Percentiles rank a stretch among this genome's conserved stretches.
Evolutionary conservation across 805 yeast genomes (phyloP).

Genomic region (Lipomyces kockii): DNA sequence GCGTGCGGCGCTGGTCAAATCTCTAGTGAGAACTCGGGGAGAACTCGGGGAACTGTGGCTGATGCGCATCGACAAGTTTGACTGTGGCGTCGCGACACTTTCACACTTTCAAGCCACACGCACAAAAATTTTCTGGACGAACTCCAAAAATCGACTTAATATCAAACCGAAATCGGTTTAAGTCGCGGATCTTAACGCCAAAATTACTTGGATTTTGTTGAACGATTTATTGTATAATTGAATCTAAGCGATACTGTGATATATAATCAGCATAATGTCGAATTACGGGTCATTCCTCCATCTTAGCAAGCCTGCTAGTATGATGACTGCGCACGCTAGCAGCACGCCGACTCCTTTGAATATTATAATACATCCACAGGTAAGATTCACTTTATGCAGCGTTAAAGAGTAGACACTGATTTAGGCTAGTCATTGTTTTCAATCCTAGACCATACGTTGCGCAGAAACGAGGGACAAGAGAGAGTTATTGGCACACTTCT

Average conservation of each 20-base stretch:
- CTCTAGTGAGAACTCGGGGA: neutral
- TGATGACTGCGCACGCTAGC: constrained; percentile 8
- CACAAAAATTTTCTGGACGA: neutral
- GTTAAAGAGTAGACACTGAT: neutral
- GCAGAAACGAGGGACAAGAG: constrained; percentile 55
- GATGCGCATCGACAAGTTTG: neutral
- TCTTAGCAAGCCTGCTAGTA: constrained; percentile 33
- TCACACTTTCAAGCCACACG: neutral
- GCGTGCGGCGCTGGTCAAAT: neutral
- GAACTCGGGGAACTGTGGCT: neutral
- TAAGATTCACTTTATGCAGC: neutral
- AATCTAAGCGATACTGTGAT: neutral
- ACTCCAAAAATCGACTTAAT: neutral
- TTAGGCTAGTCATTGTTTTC: constrained; percentile 54
- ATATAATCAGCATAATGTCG: constrained; percentile 5
- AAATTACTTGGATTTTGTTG: neutral
- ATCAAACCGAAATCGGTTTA: neutral
- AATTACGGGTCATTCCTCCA: constrained; percentile 31
- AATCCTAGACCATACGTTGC: constrained; percentile 70
- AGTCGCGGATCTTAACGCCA: neutral
- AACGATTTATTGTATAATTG: constrained; percentile 8
- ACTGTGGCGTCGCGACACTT: neutral
- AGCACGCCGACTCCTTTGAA: constrained; percentile 36
- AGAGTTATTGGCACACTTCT: constrained; percentile 82
- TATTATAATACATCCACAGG: constrained; percentile 38